Percentiles rank a stretch among this genome's conserved stretches.
Conservation (phyloP, 208 protist genomes). For the Zelonia costaricensis region DNA sequence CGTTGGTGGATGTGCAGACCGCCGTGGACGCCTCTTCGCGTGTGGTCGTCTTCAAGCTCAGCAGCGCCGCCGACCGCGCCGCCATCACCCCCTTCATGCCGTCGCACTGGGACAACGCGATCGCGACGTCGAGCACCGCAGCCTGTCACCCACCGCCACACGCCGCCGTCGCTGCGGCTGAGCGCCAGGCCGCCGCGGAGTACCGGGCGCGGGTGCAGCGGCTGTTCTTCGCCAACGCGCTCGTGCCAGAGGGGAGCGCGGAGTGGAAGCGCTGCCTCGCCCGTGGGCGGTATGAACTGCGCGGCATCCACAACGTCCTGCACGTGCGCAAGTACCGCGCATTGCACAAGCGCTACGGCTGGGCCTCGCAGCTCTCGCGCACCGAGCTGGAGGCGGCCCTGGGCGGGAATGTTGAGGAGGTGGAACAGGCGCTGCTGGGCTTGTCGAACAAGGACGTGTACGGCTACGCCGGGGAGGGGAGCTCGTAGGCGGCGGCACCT, state of each 20-base stretch:
- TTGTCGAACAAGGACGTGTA: constrained; percentile 57
- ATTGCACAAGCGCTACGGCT: constrained; percentile 67
- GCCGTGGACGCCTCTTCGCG: not conserved
- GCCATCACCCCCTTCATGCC: constrained; percentile 29
- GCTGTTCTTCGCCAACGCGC: constrained; percentile 45
- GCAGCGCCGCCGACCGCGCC: not conserved
- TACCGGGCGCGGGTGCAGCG: constrained; percentile 62
- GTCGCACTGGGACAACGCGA: constrained; percentile 28
- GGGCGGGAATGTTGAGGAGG: constrained; percentile 20
- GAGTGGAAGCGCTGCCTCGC: constrained; percentile 70
- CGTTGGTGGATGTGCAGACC: not conserved
- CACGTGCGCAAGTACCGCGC: constrained; percentile 67
- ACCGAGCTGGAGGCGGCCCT: constrained; percentile 38
- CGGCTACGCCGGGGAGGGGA: constrained; percentile 35
- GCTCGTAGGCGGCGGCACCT: no score
- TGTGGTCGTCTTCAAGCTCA: constrained; percentile 17
- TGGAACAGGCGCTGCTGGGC: constrained; percentile 37
- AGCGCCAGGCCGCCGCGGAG: constrained; percentile 8
- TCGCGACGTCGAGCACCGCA: not conserved
- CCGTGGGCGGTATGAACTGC: constrained; percentile 53
- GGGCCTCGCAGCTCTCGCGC: constrained; percentile 45
- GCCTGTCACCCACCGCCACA: no score
- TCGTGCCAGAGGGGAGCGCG: constrained; percentile 29
- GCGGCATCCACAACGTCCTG: constrained; percentile 49
- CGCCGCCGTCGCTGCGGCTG: not conserved